These are phyloP conservation scores for Colletotrichum sp. DNA, from an alignment of 2,329 filamentous ascomycete genomes.

Conservation along the genomic window DNA sequence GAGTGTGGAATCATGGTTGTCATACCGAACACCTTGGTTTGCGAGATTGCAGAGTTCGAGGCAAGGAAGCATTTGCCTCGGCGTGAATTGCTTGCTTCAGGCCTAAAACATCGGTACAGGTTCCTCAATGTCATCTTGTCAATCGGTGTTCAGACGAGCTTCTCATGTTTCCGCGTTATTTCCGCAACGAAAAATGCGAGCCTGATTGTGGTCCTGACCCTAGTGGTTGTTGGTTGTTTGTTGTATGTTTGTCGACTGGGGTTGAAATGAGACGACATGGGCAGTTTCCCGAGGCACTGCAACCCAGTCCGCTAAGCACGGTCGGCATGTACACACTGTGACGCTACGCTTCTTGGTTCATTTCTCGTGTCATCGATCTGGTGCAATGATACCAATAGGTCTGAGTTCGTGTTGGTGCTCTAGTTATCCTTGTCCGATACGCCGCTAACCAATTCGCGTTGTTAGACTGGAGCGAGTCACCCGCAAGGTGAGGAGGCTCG, in stretches of 20 bases:
- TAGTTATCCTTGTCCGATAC: background rate
- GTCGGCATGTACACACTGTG: background rate
- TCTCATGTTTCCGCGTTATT: background rate
- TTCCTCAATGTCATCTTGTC: background rate
- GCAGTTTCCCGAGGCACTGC: background rate
- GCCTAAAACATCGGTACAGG: background rate
- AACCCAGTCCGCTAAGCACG: background rate
- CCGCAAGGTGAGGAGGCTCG: background rate
- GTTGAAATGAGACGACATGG: background rate
- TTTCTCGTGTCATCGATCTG: background rate
- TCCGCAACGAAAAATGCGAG: background rate
- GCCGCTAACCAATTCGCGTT: background rate
- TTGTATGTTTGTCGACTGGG: background rate
- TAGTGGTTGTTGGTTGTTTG: background rate
- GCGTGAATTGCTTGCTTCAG: background rate
- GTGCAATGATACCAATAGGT: background rate
- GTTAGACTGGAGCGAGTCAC: background rate
- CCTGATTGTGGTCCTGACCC: background rate
- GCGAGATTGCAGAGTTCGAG: background rate
- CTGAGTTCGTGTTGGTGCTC: background rate
- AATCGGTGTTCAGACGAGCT: background rate
- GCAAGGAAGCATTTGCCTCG: background rate
- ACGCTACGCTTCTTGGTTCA: background rate
- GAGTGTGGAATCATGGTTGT: background rate
- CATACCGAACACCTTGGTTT: background rate